phyloP scores from a whole-genome alignment of 2,329 filamentous ascomycete species.

The Sordariomycetes sp. region DNA sequence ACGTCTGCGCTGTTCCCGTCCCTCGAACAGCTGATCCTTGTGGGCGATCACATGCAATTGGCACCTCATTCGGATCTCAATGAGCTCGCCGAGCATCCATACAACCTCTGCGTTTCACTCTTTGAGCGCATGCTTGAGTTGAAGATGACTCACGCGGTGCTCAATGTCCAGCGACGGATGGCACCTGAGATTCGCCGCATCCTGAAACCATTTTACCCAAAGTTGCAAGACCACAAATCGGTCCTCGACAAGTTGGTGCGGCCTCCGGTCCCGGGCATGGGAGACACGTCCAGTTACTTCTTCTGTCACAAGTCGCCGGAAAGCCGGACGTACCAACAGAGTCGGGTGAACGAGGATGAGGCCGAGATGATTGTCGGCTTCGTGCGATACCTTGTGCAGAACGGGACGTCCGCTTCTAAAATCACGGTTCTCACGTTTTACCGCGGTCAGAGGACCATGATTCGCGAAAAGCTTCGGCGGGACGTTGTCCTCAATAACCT shows the following conservation, averaged over 20 bases:
- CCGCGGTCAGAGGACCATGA: slow-evolving; percentile 61
- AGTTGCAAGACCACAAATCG: slow-evolving; percentile 27
- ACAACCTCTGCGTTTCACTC: slow-evolving; percentile 58
- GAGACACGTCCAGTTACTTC: slow-evolving; percentile 20
- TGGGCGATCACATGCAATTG: slow-evolving; percentile 74
- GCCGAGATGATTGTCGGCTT: slow-evolving; percentile 66
- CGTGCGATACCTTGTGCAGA: slow-evolving; percentile 57
- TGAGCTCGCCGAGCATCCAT: slow-evolving; percentile 46
- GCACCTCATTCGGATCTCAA: slow-evolving; percentile 53
- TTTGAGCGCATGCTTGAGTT: slow-evolving; percentile 68
- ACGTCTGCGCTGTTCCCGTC: slow-evolving; percentile 35
- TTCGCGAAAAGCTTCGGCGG: slow-evolving; percentile 34
- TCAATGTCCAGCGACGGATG: slow-evolving; percentile 55
- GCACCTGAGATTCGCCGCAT: slow-evolving; percentile 28
- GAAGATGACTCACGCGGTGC: slow-evolving; percentile 45
- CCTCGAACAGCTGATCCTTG: slow-evolving; percentile 38
- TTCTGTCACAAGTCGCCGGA: slow-evolving; percentile 48
- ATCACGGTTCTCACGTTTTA: slow-evolving; percentile 85
- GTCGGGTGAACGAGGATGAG: slow-evolving; percentile 57
- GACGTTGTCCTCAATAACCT: slow-evolving; percentile 12
- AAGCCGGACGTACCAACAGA: slow-evolving; percentile 45
- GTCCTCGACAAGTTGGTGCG: slow-evolving; percentile 19
- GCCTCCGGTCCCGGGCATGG: slow-evolving; percentile 31
- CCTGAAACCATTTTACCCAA: slow-evolving; percentile 32
- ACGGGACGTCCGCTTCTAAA: slow-evolving; percentile 41